A percentile compares a stretch with the other conserved stretches of the same genome.
These are phyloP conservation scores for Fomitopsis palustris DNA, from an alignment of 1,284 basidiomycete species.

Conservation along the genomic window DNA sequence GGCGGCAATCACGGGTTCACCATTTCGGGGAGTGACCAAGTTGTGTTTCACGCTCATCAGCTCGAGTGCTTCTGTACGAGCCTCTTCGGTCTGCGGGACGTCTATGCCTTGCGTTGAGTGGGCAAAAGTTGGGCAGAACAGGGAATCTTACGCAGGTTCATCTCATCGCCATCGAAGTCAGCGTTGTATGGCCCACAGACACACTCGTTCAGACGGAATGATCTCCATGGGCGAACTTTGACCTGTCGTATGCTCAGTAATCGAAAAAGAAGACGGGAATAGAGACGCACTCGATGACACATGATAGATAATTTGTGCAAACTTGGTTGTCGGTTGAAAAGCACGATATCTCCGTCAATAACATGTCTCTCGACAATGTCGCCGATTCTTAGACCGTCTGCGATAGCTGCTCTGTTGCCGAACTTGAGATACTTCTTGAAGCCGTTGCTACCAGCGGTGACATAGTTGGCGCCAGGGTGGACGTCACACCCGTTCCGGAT, in stretches of 20 bases:
- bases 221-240: conserved; percentile 96
- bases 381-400: conserved; percentile 77
- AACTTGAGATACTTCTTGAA: conserved; percentile 89
- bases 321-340: conserved; percentile 99
- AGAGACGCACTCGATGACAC: conserved; percentile 81
- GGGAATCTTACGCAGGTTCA: conserved; percentile 84
- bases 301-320: conserved; percentile 99
- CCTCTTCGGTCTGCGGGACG: conserved; percentile 98
- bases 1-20: conserved; percentile 97
- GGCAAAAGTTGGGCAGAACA: not conserved
- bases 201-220: conserved; percentile 98
- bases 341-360: conserved; percentile 93
- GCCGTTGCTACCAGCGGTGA: conserved; percentile 71
- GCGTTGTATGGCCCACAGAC: conserved; percentile 99
- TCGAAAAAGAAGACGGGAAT: not conserved
- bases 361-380: conserved; percentile 95
- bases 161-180: conserved; percentile 99
- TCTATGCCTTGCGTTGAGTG: conserved; percentile 44
- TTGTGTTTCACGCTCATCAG: conserved; percentile 99
- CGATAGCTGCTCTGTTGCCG: conserved; percentile 72
- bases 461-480: conserved; percentile 97
- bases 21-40: conserved; percentile 94
- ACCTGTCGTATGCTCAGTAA: conserved; percentile 37
- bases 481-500: conserved; percentile 89
- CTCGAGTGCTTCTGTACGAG: conserved; percentile 94